A percentile compares a stretch with the other conserved stretches of the same genome.
Conservation (phyloP, 1,139 yeast genomes). For the Entelexis sorbosivorans region DNA sequence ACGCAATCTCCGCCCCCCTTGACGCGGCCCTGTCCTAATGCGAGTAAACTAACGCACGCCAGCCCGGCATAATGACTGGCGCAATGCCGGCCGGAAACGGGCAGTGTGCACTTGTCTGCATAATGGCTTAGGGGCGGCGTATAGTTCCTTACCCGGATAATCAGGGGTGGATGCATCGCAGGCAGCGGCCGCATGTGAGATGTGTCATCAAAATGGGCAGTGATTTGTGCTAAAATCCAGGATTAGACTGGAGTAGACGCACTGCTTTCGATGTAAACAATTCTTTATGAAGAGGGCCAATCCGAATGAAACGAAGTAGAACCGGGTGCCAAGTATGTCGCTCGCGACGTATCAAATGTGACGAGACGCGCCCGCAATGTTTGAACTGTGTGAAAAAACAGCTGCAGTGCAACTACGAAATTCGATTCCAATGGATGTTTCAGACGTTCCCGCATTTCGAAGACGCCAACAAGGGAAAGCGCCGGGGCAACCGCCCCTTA, state of each 20-base stretch:
- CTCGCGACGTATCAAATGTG: constrained; percentile 21
- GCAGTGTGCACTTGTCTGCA: background rate
- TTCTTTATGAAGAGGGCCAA: constrained; percentile 2
- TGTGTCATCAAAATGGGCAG: constrained; percentile 5
- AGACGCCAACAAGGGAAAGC: background rate
- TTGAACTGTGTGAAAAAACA: constrained; percentile 13
- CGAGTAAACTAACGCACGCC: background rate
- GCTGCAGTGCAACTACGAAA: constrained; percentile 17
- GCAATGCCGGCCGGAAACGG: background rate
- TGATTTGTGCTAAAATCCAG: background rate
- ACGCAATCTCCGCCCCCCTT: background rate
- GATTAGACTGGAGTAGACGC: background rate
- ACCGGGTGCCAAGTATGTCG: constrained; percentile 22
- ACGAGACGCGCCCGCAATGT: constrained; percentile 21
- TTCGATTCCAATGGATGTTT: constrained; percentile 19
- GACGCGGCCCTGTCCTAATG: too few species aligned
- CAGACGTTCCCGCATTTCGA: constrained; percentile 5
- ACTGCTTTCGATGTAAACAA: background rate
- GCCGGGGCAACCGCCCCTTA: background rate
- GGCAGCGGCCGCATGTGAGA: background rate
- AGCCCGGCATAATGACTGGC: background rate
- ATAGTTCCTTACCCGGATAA: background rate
- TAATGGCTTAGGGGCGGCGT: constrained; percentile 1
- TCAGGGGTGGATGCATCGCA: constrained; percentile 6
- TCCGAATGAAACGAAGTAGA: constrained; percentile 20